These are phyloP conservation scores for Diaporthe humulicola DNA, from an alignment of 2,329 filamentous ascomycete species.

Conservation along the genomic window DNA sequence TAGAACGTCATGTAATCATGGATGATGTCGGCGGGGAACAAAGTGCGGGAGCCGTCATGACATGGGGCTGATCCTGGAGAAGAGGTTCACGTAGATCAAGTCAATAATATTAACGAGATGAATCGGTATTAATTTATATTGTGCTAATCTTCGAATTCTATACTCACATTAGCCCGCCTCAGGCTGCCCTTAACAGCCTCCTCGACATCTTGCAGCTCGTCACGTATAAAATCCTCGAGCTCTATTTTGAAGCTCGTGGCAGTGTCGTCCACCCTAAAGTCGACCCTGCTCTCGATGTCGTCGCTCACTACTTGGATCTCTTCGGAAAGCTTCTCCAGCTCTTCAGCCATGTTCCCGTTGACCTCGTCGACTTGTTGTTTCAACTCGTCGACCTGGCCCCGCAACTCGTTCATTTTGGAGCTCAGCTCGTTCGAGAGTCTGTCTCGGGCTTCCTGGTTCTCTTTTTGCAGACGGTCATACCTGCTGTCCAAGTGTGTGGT, in stretches of 20 bases:
- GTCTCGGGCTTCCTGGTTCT: background rate
- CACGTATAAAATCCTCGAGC: conserved; percentile 12
- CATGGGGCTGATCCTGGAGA: background rate
- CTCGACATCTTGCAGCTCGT: conserved; percentile 12
- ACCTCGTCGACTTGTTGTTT: background rate
- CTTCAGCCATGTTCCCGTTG: background rate
- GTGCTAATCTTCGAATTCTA: conserved; percentile 22
- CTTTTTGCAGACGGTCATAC: background rate
- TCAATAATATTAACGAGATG: background rate
- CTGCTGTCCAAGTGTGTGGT: conserved; percentile 15
- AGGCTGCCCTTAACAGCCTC: conserved; percentile 18
- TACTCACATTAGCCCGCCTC: conserved; percentile 24
- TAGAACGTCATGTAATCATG: background rate
- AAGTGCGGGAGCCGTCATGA: background rate
- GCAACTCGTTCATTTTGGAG: conserved; percentile 3
- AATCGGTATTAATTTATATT: background rate
- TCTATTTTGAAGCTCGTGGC: background rate
- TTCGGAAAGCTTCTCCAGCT: conserved; percentile 16
- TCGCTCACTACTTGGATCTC: conserved; percentile 12
- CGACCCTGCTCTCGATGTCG: conserved; percentile 23
- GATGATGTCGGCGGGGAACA: background rate
- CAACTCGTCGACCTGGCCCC: conserved; percentile 1
- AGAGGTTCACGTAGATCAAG: background rate
- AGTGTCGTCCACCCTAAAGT: conserved; percentile 14
- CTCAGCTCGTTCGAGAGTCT: conserved; percentile 1